Evolutionary conservation across 768 basidiomycete species (phyloP).

Genomic region (Auricularia cornea): DNA sequence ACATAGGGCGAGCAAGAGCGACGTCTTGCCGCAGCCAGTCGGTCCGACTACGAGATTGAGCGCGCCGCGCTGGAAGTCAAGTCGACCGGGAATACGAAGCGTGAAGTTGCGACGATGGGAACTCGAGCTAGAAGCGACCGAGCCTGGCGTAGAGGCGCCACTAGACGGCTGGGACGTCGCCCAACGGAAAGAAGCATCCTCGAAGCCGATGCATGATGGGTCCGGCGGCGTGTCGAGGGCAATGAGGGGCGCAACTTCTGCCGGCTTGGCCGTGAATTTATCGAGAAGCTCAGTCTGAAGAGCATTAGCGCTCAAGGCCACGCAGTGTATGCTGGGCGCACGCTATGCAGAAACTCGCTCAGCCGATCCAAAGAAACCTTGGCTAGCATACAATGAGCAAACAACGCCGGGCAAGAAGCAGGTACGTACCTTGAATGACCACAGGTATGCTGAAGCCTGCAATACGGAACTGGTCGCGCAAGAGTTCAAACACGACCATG

Average conservation of each 20-base stretch:
- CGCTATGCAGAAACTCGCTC: constrained; percentile 36
- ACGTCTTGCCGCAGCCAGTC: constrained; percentile 26
- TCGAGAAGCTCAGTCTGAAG: constrained; percentile 28
- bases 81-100: constrained; percentile 2
- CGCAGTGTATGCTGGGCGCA: constrained; percentile 1
- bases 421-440: constrained; percentile 15
- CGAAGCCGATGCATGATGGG: neutral
- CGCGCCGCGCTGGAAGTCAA: constrained; percentile 3
- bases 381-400: constrained; percentile 19
- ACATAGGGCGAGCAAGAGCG: constrained; percentile 22
- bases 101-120: constrained; percentile 3
- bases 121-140: neutral
- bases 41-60: constrained; percentile 26
- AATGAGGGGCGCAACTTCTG: constrained; percentile 3
- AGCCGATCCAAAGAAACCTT: constrained; percentile 63
- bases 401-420: constrained; percentile 18
- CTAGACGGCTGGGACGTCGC: constrained; percentile 24
- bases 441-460: constrained; percentile 25
- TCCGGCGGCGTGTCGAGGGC: constrained; percentile 6
- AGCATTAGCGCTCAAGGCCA: constrained; percentile 12
- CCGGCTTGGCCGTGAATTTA: constrained; percentile 6
- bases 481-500: constrained; percentile 49
- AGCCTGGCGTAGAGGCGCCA: constrained; percentile 9
- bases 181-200: constrained; percentile 14
- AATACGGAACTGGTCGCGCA: constrained; percentile 40